A percentile compares a stretch with the other conserved stretches of the same genome.
These are phyloP conservation scores for Naganishia cerealis DNA, from an alignment of 1,284 basidiomycete species.

Conservation along the genomic window DNA sequence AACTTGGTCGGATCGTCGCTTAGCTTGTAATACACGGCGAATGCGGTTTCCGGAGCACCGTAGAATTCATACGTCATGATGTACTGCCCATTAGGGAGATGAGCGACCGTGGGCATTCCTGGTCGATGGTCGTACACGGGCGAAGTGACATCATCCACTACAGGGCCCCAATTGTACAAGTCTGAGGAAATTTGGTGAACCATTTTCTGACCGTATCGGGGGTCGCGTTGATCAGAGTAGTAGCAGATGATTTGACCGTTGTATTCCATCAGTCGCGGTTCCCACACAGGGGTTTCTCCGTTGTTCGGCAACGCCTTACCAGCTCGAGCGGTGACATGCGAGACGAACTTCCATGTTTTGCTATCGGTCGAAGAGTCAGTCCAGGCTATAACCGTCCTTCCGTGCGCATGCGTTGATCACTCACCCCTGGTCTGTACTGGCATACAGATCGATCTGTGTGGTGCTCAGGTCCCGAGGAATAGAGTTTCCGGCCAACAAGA, in stretches of 20 bases:
- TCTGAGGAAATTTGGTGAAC: constrained; percentile 49
- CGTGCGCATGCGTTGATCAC: background rate
- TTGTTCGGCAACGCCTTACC: constrained; percentile 32
- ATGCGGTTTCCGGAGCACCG: constrained; percentile 39
- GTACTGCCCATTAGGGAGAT: constrained; percentile 47
- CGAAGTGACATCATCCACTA: constrained; percentile 48
- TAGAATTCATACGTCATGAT: constrained; percentile 52
- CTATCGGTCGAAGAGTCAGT: constrained; percentile 1
- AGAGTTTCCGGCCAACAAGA: constrained; percentile 46
- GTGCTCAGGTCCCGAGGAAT: constrained; percentile 41
- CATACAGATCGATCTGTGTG: constrained; percentile 52
- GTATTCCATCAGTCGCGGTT: constrained; percentile 49
- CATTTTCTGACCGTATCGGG: constrained; percentile 50
- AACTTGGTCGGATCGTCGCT: constrained; percentile 35
- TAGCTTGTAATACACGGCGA: constrained; percentile 39
- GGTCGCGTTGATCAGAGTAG: constrained; percentile 54
- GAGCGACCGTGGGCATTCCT: constrained; percentile 50
- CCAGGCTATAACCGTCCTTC: no score
- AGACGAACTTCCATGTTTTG: constrained; percentile 47
- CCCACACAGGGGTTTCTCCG: constrained; percentile 48
- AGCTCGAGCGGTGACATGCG: constrained; percentile 34
- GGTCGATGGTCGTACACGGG: constrained; percentile 45
- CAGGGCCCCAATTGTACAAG: constrained; percentile 46
- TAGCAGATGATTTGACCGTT: constrained; percentile 49
- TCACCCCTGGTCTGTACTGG: constrained; percentile 46